These are phyloP conservation scores for Suhomyces kunorum DNA, from an alignment of 1,139 yeast genomes.

Conservation along the genomic window DNA sequence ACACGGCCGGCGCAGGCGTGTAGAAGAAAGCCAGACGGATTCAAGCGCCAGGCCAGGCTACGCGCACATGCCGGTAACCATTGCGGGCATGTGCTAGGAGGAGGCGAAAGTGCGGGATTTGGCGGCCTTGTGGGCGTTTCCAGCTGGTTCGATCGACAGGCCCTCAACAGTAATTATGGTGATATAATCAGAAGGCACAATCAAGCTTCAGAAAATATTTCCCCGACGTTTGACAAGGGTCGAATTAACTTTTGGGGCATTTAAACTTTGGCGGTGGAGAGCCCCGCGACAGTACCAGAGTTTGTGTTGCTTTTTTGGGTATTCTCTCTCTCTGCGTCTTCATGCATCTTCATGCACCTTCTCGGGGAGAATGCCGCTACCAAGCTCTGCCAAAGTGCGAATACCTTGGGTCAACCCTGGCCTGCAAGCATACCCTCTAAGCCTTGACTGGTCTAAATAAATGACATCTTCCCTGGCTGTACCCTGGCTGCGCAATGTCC, in stretches of 20 bases:
- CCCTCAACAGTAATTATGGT: slow-evolving; percentile 2
- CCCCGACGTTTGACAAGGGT: slow-evolving; percentile 1
- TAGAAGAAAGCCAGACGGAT: no score
- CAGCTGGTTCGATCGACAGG: no score
- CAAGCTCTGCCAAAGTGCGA: background rate
- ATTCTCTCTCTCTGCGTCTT: background rate
- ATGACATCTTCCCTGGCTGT: background rate
- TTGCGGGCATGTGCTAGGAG: no score
- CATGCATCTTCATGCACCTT: slow-evolving; percentile 1
- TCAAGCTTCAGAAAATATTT: background rate
- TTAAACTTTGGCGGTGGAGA: background rate
- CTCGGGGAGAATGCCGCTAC: slow-evolving; percentile 5
- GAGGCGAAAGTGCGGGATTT: no score
- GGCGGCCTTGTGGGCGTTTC: no score
- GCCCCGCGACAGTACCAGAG: background rate
- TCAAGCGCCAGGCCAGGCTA: no score
- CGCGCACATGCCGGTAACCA: no score
- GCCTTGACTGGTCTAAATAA: background rate
- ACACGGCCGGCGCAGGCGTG: no score
- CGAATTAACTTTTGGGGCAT: background rate
- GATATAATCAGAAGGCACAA: slow-evolving; percentile 3
- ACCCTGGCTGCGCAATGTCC: background rate
- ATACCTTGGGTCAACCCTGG: no score
- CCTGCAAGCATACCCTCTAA: no score
- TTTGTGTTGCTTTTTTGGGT: background rate